Evolutionary conservation across 2,329 filamentous ascomycete genomes (phyloP), one percentile per base, ranked within the genome.

Genomic region (Magnaporthiopsis rhizophila): DNA sequence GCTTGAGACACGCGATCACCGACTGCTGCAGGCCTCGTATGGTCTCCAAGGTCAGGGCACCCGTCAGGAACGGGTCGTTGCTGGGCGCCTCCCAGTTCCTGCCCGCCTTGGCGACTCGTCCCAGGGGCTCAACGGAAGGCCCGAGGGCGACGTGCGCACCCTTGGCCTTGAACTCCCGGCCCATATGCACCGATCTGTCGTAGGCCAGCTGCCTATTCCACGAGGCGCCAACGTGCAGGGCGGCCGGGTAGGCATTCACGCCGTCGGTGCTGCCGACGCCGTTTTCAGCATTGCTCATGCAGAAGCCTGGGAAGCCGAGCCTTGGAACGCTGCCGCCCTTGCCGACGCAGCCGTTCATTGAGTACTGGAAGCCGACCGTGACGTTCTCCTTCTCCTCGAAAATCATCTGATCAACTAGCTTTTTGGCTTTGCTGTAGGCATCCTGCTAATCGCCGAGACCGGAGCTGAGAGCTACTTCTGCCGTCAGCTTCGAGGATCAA

Each of bases 321-420:
- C 83, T 75, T 0, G 83, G 83, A 58, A 87, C 79, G 18, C 83
- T 77, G 3, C 73, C 74, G 9, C 74, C 74, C 56, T 72, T 73
- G 21, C 76, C 76, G 5, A 75, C 72, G 64, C 76, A 78, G n/a
- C 69, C 63, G n/a, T 77, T 80, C 9, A 77, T 76, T 3, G 74
- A 86, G 70, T 83, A 81, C 71, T 89, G 89, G 62, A 85, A 83
- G 68, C 89, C 89, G 7, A 88, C 91, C 5, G 89, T 91, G 66
- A 92, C 74, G 72, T 92, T 91, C 71, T 91, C 87, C 74, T 92
- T 92, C 74, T 92, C 89, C 6, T 84, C 76, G 62, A 91, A 76
- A 2, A 89, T 91, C 71, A 92, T 78, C 69, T 86, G 80, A 38
- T 81, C 81, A 26, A 92, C 88, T 66, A 91, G 89, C 9, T 81